A percentile compares a stretch with the other conserved stretches of the same genome.
Evolutionary conservation across 2,329 filamentous ascomycete genomes (phyloP).

Genomic region (Aspergillus arachidicola): DNA sequence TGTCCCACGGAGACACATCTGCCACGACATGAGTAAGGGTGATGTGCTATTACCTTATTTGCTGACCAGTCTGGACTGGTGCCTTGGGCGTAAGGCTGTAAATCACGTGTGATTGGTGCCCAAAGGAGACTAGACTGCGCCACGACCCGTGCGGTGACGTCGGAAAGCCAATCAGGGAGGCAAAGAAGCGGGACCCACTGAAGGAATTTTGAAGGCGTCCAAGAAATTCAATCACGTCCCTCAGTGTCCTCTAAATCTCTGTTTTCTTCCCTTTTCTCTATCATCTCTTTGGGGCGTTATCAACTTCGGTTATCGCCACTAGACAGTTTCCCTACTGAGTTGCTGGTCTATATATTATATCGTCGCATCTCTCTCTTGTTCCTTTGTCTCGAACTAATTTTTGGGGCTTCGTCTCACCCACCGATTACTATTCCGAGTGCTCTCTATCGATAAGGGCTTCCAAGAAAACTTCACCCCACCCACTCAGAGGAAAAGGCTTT

Average conservation of each 20-base stretch:
- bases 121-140: constrained; percentile 25
- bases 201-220: constrained; percentile 26
- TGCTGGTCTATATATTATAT: neutral
- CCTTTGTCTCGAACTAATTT: neutral
- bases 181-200: constrained; percentile 21
- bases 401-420: neutral
- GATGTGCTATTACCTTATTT: neutral
- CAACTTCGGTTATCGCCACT: neutral
- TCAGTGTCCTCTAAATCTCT: constrained; percentile 13
- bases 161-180: constrained; percentile 24
- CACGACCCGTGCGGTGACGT: constrained; percentile 32
- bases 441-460: constrained; percentile 46
- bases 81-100: constrained; percentile 15
- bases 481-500: constrained; percentile 24
- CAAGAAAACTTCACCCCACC: constrained; percentile 25
- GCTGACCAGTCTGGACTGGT: constrained; percentile 5
- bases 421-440: constrained; percentile 7
- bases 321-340: neutral
- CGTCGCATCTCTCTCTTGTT: neutral
- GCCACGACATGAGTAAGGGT: neutral
- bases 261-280: constrained; percentile 9
- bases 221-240: constrained; percentile 1
- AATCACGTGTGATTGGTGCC: constrained; percentile 24
- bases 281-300: neutral
- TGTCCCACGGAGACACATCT: neutral